Percentiles rank a stretch among this genome's conserved stretches.
These are phyloP conservation scores for Eutrema heterophyllum DNA, from an alignment of 345 rosid species.

Conservation along the genomic window DNA sequence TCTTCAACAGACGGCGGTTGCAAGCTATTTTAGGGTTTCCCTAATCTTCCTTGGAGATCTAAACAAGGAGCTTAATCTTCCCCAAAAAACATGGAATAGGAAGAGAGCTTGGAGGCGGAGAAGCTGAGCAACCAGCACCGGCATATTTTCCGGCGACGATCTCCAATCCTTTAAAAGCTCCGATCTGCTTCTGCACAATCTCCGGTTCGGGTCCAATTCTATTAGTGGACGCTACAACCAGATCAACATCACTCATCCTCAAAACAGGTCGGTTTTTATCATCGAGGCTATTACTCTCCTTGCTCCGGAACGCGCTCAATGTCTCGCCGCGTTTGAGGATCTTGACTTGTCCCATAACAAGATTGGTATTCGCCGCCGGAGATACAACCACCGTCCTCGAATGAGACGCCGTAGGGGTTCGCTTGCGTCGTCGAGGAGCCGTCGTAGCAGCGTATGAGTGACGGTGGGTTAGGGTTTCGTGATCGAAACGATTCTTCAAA, in stretches of 20 bases:
- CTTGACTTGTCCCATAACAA: constrained; percentile 55
- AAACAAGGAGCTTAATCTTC: constrained; percentile 12
- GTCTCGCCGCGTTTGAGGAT: constrained; percentile 65
- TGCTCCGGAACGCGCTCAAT: neutral
- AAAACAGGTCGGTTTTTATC: neutral
- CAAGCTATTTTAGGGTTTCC: neutral
- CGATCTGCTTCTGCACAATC: constrained; percentile 35
- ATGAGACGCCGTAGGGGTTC: constrained; percentile 14
- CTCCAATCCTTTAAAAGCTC: constrained; percentile 15
- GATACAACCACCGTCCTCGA: constrained; percentile 23
- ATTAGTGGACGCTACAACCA: constrained; percentile 38
- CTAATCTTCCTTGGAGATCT: neutral
- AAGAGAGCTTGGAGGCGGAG: constrained; percentile 62
- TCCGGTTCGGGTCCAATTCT: constrained; percentile 54
- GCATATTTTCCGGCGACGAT: constrained; percentile 23
- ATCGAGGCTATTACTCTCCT: neutral
- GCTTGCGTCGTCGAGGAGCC: constrained; percentile 33
- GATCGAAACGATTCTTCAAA: constrained; percentile 8
- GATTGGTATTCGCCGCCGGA: constrained; percentile 33
- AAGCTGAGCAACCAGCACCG: constrained; percentile 32
- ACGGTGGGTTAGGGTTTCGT: constrained; percentile 16
- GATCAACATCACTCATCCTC: neutral
- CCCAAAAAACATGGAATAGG: constrained; percentile 51
- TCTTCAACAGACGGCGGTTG: neutral
- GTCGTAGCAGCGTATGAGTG: neutral